phyloP scores from a whole-genome alignment of 139 green algal genomes.

The Tetradesmus obliquus region DNA sequence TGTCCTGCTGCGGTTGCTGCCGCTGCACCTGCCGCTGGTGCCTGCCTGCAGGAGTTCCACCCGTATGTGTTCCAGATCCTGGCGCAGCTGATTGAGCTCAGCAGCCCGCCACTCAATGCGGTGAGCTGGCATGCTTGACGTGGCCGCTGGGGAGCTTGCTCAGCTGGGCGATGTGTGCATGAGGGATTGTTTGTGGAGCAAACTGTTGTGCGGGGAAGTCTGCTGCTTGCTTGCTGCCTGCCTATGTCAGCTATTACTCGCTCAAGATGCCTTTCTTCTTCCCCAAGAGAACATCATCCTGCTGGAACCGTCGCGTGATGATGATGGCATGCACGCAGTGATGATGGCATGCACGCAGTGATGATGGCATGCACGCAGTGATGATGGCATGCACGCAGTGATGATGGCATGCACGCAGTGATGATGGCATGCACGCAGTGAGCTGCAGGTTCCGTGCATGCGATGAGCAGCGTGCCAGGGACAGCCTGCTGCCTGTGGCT shows the following conservation, averaged over 20 bases:
- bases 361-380: too few species aligned
- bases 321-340: too few species aligned
- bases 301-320: too few species aligned
- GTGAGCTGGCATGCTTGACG: constrained; percentile 34
- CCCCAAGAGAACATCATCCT: too few species aligned
- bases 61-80: constrained; percentile 96
- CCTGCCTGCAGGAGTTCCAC: constrained; percentile 80
- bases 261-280: too few species aligned
- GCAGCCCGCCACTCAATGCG: constrained; percentile 64
- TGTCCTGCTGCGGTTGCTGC: too few species aligned
- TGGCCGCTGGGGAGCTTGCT: neutral
- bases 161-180: neutral
- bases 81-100: constrained; percentile 91
- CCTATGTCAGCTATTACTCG: neutral
- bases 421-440: neutral
- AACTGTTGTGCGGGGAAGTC: neutral
- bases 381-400: too few species aligned
- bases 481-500: neutral
- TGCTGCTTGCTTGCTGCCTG: neutral
- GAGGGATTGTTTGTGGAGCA: neutral
- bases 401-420: too few species aligned
- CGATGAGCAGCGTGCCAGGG: neutral
- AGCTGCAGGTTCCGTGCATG: too few species aligned
- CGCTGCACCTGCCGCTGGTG: too few species aligned
- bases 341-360: too few species aligned